These are phyloP conservation scores for Dryas octopetala DNA, from an alignment of 306 rosid species.

Conservation along the genomic window DNA sequence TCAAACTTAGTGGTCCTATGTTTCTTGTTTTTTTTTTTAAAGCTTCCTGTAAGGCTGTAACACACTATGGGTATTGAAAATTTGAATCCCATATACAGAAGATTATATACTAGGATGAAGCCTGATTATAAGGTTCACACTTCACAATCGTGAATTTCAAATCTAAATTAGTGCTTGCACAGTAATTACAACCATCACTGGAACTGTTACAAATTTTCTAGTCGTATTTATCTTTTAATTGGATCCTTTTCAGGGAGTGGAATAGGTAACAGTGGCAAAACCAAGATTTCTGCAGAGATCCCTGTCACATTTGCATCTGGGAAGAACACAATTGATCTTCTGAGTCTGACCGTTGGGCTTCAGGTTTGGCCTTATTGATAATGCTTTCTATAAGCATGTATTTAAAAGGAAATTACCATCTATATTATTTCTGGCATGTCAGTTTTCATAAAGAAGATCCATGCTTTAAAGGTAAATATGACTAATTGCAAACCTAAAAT, in stretches of 20 bases:
- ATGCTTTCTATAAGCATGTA: slow-evolving; percentile 1
- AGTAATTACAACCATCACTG: not conserved
- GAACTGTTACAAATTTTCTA: not conserved
- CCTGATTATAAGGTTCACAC: slow-evolving; percentile 6
- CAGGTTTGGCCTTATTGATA: slow-evolving; percentile 51
- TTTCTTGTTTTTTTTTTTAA: not conserved
- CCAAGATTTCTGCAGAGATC: slow-evolving; percentile 50
- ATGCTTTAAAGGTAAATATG: not conserved
- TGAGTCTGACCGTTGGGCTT: slow-evolving; percentile 93
- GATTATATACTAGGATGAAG: not conserved
- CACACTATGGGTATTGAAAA: no score
- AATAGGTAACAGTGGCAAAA: slow-evolving; percentile 41
- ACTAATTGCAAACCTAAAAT: slow-evolving; percentile 16
- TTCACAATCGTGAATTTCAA: not conserved
- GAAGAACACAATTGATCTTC: slow-evolving; percentile 74
- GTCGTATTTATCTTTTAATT: not conserved
- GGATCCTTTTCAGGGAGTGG: slow-evolving; percentile 61
- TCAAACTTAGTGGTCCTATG: not conserved
- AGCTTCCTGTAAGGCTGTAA: not conserved
- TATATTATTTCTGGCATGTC: not conserved
- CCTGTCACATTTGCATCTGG: slow-evolving; percentile 60
- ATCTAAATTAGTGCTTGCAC: not conserved
- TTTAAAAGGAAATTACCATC: not conserved
- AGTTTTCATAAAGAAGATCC: slow-evolving; percentile 4
- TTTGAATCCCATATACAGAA: not conserved